A percentile compares a stretch with the other conserved stretches of the same genome.
Conservation (phyloP, 495 filamentous ascomycete species). For the Xylaria scruposa region DNA sequence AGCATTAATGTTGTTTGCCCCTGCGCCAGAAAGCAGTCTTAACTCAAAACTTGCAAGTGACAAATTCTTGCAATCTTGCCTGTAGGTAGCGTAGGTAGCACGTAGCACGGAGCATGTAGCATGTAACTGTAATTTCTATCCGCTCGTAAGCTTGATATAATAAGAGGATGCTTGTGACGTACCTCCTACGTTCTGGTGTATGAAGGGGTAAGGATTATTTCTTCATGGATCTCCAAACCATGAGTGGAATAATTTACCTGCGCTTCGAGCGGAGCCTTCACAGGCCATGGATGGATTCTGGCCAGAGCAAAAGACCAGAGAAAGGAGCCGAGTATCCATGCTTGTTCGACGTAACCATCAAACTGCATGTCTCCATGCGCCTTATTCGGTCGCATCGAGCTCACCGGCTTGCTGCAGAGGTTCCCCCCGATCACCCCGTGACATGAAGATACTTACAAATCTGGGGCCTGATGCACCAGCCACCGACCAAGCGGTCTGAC, state of each 20-base stretch:
- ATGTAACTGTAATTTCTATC: not conserved
- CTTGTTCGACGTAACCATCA: not conserved
- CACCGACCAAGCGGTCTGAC: not conserved
- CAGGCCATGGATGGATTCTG: not conserved
- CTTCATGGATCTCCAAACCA: not conserved
- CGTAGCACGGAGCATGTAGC: not conserved
- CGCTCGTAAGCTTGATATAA: not conserved
- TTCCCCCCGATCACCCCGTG: not conserved
- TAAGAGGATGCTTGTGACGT: conserved; percentile 6
- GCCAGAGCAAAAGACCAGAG: not conserved
- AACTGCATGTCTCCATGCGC: not conserved
- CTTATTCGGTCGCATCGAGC: conserved; percentile 13
- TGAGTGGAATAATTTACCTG: not conserved
- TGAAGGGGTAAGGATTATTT: conserved; percentile 2
- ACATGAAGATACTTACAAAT: not conserved
- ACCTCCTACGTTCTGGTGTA: not conserved
- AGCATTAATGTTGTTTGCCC: not conserved
- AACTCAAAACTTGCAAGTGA: conserved; percentile 2
- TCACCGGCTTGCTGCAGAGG: not conserved
- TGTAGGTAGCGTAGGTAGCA: not conserved
- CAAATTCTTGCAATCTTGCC: not conserved
- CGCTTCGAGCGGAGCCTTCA: conserved; percentile 3
- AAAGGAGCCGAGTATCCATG: not conserved
- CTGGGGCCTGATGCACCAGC: not conserved
- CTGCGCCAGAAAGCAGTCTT: not conserved